Evolutionary conservation across 1,139 yeast species (phyloP), one percentile per base, ranked within the genome.

Genomic region (Sugiyamaella pinicola): DNA sequence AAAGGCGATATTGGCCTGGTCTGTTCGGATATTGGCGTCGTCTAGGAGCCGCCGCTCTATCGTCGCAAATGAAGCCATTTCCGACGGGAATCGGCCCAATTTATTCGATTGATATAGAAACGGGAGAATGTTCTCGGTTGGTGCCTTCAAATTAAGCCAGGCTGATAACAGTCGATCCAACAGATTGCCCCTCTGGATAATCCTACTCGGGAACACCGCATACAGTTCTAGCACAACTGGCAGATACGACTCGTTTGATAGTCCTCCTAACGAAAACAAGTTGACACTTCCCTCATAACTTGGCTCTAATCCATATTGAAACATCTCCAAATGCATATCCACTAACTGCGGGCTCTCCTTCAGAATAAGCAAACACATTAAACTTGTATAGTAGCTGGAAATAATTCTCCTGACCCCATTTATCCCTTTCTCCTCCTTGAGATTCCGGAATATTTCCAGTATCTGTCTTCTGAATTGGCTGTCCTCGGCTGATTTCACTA

Each of bases 251-350:
- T 46, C 44, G 26, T 31, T 46, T 6, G n/a, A 17, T 3, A 38
- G n/a, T 5, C 19, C 29, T 2, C 38, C 44, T 4, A 38, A 38
- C 8, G 43, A 22, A 31, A 46, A 26, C n/a, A 38, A 9, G n/a
- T 21, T 46, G 6, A 13, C 22, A 8, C 17, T 4, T 5, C 21
- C 49, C 8, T 46, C 44, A 2, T 17, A 7, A 4, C 29, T 46
- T 7, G 43, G 49, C 8, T 28, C 21, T 10, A 46, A 9, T 4
- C 44, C 49, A 28, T 28, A 13, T 6, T 13, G 38, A 12, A 17
- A 40, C 43, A 46, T 46, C 38, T 46, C 44, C 12, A 46, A 28
- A 12, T 49, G 52, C 2, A 41, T 31, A 26, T 41, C 47, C 6
- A 49, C 24, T 21, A 49, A 15, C 7, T 22, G 28, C 7, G 52